Evolutionary conservation across 2,329 filamentous ascomycete species (phyloP), one percentile per base, ranked within the genome.

Genomic region (Phymatotrichopsis omnivora): DNA sequence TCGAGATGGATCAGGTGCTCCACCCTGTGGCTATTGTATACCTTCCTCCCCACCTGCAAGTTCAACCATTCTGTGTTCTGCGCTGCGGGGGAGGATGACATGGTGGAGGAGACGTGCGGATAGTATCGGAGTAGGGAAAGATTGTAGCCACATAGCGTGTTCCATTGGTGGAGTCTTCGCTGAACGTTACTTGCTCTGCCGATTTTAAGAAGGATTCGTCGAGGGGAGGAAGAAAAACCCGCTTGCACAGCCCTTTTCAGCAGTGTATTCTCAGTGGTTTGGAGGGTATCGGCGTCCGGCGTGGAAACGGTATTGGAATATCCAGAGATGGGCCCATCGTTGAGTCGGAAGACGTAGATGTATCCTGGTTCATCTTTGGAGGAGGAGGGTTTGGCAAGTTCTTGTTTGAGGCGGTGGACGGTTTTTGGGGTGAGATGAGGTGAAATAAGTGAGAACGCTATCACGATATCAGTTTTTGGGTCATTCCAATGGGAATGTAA

Each of bases 341-440:
- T 95, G 17, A 95, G 72, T 86, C 89, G 95, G 71, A 96, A 98
- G 64, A 98, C 93, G 71, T 98, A 98, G 56, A 98, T 96, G 66
- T 91, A 98, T 28, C 91, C 91, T 10, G 81, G 70, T 56, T 93
- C 84, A 55, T 91, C 84, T 42, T 72, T 68, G 17, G 75, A 68
- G 0, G 85, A 86, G 34, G 87, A 74, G 1, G 71, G 85, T 68
- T 74, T 91, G 61, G 64, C 75, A 7, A 96, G 71, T 63, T 96
- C 87, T 2, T 80, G 69, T 58, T 60, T 30, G 53, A 57, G 30
- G 38, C 42, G 23, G 58, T 52, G 7, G 47, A 41, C 28, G 56
- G 62, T 43, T 52, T 56, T n/a, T 45, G 35, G 19, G 7, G 53
- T 42, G 17, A 56, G 32, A 14, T 42, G 41, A 2, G 24, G n/a